Percentiles rank a stretch among this genome's conserved stretches.
Evolutionary conservation across 1,284 basidiomycete species (phyloP).

Genomic region (Takashimella tepidaria): DNA sequence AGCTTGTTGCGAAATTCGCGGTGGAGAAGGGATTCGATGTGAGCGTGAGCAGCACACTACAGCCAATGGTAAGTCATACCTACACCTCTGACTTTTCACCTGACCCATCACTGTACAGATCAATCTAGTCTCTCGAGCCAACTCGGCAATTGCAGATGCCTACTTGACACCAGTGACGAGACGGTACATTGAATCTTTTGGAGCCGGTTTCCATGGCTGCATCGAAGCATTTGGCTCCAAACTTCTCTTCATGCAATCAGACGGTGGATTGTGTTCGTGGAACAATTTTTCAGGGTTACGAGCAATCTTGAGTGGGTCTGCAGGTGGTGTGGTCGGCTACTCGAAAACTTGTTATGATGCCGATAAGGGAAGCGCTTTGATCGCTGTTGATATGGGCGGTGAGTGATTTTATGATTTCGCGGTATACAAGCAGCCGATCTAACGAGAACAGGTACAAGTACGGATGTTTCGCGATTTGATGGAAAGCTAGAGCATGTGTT

Average conservation of each 20-base stretch:
- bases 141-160: conserved; percentile 89
- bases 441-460: not conserved
- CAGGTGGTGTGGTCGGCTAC: conserved; percentile 41
- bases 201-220: conserved; percentile 72
- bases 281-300: conserved; percentile 78
- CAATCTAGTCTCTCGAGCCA: conserved; percentile 83
- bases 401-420: too few species aligned
- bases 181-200: conserved; percentile 80
- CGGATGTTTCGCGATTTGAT: conserved; percentile 53
- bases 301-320: conserved; percentile 59
- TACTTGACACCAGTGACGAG: conserved; percentile 88
- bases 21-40: conserved; percentile 81
- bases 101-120: too few species aligned
- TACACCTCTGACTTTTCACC: too few species aligned
- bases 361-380: conserved; percentile 25
- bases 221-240: conserved; percentile 23
- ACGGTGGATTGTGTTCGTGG: conserved; percentile 79
- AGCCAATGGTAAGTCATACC: conserved; percentile 96
- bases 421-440: too few species aligned
- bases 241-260: conserved; percentile 71
- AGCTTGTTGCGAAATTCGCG: conserved; percentile 66
- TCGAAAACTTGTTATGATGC: conserved; percentile 31
- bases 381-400: conserved; percentile 65
- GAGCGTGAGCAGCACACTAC: conserved; percentile 77
- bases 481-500: conserved; percentile 59